These are phyloP conservation scores for Carpinus fangiana DNA, from an alignment of 306 rosid species.

Conservation along the genomic window DNA sequence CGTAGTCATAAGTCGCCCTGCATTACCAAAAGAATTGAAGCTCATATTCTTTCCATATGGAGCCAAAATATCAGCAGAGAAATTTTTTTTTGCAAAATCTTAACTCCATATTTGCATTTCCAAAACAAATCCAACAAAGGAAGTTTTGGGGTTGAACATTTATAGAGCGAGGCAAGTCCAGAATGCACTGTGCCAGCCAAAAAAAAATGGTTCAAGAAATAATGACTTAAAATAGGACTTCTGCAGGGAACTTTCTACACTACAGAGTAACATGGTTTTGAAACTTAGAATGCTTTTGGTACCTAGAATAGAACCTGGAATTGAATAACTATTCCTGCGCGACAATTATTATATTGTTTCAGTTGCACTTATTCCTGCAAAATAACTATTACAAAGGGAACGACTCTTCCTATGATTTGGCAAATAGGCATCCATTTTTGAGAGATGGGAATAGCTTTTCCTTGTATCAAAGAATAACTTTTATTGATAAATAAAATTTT, in stretches of 20 bases:
- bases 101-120: too few relatives aligned
- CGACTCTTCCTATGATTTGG: too few relatives aligned
- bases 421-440: not conserved
- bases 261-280: too few relatives aligned
- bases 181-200: not conserved
- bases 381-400: not conserved
- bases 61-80: not conserved
- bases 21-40: conserved; percentile 41
- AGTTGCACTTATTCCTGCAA: not conserved
- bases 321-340: too few relatives aligned
- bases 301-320: too few relatives aligned
- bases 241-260: not conserved
- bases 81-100: too few relatives aligned
- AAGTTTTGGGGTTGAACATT: not conserved
- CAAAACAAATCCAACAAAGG: not conserved
- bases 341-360: too few relatives aligned
- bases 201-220: not conserved
- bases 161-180: not conserved
- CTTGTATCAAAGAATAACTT: too few relatives aligned
- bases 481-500: too few relatives aligned
- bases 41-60: conserved; percentile 3
- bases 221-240: not conserved
- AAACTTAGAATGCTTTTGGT: too few relatives aligned
- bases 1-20: conserved; percentile 89
- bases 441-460: not conserved